Evolutionary conservation across 2,329 filamentous ascomycete species (phyloP), one percentile per base, ranked within the genome.

Genomic region (Zymoseptoria ardabiliae): DNA sequence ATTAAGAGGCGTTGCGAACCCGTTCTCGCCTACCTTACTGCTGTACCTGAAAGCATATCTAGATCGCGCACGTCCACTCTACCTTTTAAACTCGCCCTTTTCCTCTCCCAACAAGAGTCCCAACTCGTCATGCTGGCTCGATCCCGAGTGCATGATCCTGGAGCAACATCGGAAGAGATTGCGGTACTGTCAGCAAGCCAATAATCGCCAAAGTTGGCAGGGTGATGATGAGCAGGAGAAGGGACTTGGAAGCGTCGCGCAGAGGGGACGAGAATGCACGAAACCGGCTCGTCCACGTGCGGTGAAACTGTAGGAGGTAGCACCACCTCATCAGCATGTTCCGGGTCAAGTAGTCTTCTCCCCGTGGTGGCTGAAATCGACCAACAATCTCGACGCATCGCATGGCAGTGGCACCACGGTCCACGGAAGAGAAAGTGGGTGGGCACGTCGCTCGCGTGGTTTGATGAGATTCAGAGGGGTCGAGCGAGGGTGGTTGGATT

Each of bases 161-260:
- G 55, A 58, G 53, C 55, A 20, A 59, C 60, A 35, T 53, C 53
- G 55, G 41, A 55, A 55, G 55, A 60, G 53, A 58, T 62, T 56
- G 28, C 49, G 41, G 41, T 57, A 30, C 57, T 55, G 35, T 56
- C 48, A 55, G 35, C 35, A 45, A 45, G 35, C 35, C 35, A 45
- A 45, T 45, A 45, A 45, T 17, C 13, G 35, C 35, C 17, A n/a
- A 45, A 45, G 35, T 45, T 45, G 35, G 35, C 35, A 45, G 35
- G 35, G 35, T 17, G n/a, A n/a, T n/a, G n/a, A n/a, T n/a, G 17
- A 45, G 35, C 35, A 45, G 17, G 13, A 17, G 11, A 45, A 45
- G 35, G 25, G 25, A 28, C 35, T 45, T 13, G 35, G 17, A 45
- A 45, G 35, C 35, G 35, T 45, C 35, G 35, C 35, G 13, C 35